These are phyloP conservation scores for Sechiopsis laciniata DNA, from an alignment of 306 rosid genomes.

Conservation along the genomic window DNA sequence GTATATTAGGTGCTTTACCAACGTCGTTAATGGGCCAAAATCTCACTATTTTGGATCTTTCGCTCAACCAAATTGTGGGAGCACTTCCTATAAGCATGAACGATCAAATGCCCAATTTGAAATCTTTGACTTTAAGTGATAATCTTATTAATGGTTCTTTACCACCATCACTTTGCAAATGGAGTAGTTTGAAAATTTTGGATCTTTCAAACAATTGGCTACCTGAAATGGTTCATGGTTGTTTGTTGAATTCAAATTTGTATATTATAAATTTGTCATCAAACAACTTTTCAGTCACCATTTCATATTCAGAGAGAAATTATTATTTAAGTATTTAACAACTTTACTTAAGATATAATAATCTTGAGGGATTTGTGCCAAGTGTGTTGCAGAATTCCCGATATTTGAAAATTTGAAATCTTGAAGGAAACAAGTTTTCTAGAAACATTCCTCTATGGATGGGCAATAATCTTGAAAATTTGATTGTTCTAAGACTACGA, in stretches of 20 bases:
- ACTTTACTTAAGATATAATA: conserved; percentile 7
- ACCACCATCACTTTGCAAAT: too few relatives aligned
- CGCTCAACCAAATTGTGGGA: conserved; percentile 8
- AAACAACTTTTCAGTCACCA: neutral
- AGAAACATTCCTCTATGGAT: neutral
- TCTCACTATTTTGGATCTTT: conserved; percentile 6
- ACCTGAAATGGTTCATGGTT: neutral
- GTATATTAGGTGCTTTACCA: neutral
- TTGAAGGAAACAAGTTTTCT: conserved; percentile 10
- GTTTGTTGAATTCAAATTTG: neutral
- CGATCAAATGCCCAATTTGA: neutral
- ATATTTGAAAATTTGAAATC: neutral
- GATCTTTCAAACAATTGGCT: neutral
- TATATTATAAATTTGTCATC: neutral
- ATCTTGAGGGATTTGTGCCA: conserved; percentile 7
- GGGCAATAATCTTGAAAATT: neutral
- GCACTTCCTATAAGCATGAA: neutral
- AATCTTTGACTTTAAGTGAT: too few relatives aligned
- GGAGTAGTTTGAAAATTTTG: too few relatives aligned
- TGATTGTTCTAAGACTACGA: conserved; percentile 1
- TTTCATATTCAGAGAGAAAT: neutral
- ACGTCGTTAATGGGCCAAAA: neutral
- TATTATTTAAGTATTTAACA: neutral
- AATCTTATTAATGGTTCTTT: too few relatives aligned
- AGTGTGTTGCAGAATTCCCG: neutral